A percentile compares a stretch with the other conserved stretches of the same genome.
Evolutionary conservation across 73 alveolate species (phyloP).

Genomic region (Stentor roeselii): DNA sequence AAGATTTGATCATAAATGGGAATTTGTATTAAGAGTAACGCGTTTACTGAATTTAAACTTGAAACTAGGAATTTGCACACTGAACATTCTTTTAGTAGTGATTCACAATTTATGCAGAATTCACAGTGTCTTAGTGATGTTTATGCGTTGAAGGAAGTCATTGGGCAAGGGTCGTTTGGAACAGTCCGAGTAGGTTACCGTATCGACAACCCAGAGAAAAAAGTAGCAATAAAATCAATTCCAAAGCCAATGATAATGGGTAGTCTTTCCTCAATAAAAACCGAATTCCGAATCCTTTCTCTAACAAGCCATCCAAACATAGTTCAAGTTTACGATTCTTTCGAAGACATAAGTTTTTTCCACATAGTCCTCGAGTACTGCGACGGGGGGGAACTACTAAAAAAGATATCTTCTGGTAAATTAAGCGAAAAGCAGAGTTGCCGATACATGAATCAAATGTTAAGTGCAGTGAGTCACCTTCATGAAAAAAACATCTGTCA

Average conservation of each 20-base stretch:
- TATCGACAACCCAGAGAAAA: background rate
- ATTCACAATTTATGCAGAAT: too few species aligned
- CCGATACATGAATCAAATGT: background rate
- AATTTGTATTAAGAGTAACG: too few species aligned
- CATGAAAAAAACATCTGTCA: slow-evolving; percentile 81
- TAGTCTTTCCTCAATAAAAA: slow-evolving; percentile 66
- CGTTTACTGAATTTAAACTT: too few species aligned
- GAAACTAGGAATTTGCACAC: too few species aligned
- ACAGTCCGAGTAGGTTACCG: slow-evolving; percentile 9
- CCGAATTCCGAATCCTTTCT: slow-evolving; percentile 77
- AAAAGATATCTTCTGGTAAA: background rate
- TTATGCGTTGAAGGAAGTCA: slow-evolving; percentile 2
- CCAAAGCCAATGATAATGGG: slow-evolving; percentile 40
- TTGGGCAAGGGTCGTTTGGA: slow-evolving; percentile 31
- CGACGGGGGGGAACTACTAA: slow-evolving; percentile 20
- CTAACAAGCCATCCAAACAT: slow-evolving; percentile 87
- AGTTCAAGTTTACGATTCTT: slow-evolving; percentile 82
- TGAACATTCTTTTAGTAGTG: too few species aligned
- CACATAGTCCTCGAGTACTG: slow-evolving; percentile 84
- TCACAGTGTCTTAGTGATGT: slow-evolving; percentile 3
- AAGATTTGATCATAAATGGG: too few species aligned
- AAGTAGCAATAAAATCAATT: slow-evolving; percentile 36
- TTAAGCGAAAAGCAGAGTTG: background rate
- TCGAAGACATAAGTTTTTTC: slow-evolving; percentile 73
- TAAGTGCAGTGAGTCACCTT: slow-evolving; percentile 73